Percentiles rank a stretch among this genome's conserved stretches.
phyloP scores from a whole-genome alignment of 306 rosid species.

The Prunus mira region DNA sequence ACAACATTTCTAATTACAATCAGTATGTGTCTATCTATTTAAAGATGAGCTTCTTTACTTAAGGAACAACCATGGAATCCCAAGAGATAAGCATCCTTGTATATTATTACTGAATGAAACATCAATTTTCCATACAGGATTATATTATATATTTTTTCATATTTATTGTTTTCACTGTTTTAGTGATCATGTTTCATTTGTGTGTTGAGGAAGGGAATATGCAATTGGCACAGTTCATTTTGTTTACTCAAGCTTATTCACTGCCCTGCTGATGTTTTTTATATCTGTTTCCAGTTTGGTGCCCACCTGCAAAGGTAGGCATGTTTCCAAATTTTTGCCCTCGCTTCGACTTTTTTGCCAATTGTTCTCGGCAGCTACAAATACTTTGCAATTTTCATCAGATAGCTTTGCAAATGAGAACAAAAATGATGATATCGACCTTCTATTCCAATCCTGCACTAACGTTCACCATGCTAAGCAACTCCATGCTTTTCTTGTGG shows the following conservation, averaged over 20 bases:
- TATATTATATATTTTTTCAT: neutral
- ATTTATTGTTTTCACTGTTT: neutral
- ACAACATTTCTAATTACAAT: no score
- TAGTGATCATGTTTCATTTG: no score
- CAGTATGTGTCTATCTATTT: no score
- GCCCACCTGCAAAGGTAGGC: constrained; percentile 32
- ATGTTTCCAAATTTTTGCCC: constrained; percentile 20
- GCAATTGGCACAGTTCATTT: neutral
- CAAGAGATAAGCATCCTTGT: no score
- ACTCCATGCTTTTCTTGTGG: constrained; percentile 48
- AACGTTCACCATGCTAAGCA: constrained; percentile 32
- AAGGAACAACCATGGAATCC: no score
- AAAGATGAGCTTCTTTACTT: no score
- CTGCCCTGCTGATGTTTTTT: constrained; percentile 2
- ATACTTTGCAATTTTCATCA: constrained; percentile 8
- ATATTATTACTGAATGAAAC: no score
- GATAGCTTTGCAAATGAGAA: constrained; percentile 28
- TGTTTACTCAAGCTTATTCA: neutral
- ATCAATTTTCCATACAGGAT: neutral
- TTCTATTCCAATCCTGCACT: constrained; percentile 36
- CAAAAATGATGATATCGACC: constrained; percentile 22
- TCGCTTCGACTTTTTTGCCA: constrained; percentile 26
- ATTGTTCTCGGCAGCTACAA: constrained; percentile 14
- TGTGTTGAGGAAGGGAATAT: neutral
- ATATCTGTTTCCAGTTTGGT: constrained; percentile 31